Percentiles rank a stretch among this genome's conserved stretches.
phyloP scores from a whole-genome alignment of 2,329 filamentous ascomycete species.

The Fusarium acutatum region DNA sequence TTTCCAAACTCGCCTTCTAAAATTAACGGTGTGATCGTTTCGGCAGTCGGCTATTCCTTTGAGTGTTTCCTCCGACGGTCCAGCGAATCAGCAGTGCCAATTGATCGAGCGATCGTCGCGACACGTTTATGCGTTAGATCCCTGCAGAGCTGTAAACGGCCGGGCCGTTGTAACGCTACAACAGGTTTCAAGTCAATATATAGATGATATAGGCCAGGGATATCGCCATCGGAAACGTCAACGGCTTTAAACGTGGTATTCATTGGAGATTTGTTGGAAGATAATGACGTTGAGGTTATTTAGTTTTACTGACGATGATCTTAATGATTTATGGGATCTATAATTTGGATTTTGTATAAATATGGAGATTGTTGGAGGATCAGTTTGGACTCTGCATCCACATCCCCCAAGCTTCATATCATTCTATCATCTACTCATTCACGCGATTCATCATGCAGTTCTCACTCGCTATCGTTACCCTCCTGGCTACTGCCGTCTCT shows the following conservation, averaged over 20 bases:
- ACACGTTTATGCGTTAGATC: conserved; percentile 22
- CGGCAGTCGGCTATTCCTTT: conserved; percentile 9
- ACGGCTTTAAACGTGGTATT: conserved; percentile 4
- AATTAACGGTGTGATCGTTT: conserved; percentile 5
- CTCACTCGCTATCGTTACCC: conserved; percentile 41
- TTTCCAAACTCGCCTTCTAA: neutral
- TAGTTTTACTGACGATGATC: neutral
- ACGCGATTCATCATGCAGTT: conserved; percentile 43
- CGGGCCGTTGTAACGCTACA: conserved; percentile 26
- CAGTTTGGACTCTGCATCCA: neutral
- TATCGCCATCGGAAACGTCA: conserved; percentile 20
- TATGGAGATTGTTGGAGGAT: neutral
- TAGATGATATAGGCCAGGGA: conserved; percentile 25
- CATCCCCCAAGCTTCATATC: neutral
- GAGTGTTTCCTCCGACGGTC: conserved; percentile 14
- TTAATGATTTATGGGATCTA: neutral
- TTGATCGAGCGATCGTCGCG: conserved; percentile 2
- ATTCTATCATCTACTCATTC: conserved; percentile 4
- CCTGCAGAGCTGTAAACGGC: conserved; percentile 20
- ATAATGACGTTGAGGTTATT: conserved; percentile 24
- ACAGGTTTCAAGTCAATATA: conserved; percentile 19
- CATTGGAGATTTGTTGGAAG: neutral
- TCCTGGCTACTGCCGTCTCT: conserved; percentile 35
- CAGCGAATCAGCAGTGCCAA: conserved; percentile 2
- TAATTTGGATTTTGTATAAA: conserved; percentile 17